Conservation (phyloP, 208 protist genomes). For the Leishmania turanica region DNA sequence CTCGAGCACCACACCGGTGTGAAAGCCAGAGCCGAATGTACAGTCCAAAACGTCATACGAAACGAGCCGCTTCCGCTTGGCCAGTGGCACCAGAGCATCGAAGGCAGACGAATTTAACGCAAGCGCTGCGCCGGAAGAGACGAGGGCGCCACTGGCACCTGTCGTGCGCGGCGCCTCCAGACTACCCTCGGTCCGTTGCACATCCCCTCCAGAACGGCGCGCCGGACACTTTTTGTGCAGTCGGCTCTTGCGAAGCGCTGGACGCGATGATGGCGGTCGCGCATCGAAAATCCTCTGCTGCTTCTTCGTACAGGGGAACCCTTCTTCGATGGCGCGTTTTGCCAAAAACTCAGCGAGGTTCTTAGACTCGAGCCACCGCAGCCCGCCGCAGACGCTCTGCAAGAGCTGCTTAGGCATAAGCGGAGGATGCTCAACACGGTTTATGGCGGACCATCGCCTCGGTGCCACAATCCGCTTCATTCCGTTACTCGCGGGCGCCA, state of each 20-base stretch:
- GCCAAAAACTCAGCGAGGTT: conserved; percentile 73
- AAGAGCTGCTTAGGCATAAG: conserved; percentile 88
- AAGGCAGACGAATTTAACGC: neutral
- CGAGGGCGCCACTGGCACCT: conserved; percentile 8
- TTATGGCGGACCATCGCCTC: conserved; percentile 58
- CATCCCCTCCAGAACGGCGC: neutral
- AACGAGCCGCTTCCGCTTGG: conserved; percentile 58
- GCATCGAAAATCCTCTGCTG: conserved; percentile 41
- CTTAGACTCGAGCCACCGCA: conserved; percentile 77
- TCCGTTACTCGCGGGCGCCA: neutral
- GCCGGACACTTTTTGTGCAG: neutral
- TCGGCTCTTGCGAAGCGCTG: neutral
- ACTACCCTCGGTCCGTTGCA: neutral
- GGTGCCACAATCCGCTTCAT: conserved; percentile 79
- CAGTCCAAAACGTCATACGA: conserved; percentile 90
- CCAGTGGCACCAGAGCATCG: conserved; percentile 16
- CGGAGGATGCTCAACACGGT: conserved; percentile 84
- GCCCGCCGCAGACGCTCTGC: conserved; percentile 78
- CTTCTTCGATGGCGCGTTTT: conserved; percentile 71
- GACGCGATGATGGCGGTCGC: conserved; percentile 22
- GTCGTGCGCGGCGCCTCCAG: neutral
- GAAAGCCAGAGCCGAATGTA: conserved; percentile 83
- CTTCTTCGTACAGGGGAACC: conserved; percentile 47
- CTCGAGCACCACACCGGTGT: conserved; percentile 79
- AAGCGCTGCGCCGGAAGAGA: neutral